Percentiles rank a stretch among this genome's conserved stretches.
These are phyloP conservation scores for Harrya chromipes DNA, from an alignment of 768 basidiomycete species.

Conservation along the genomic window DNA sequence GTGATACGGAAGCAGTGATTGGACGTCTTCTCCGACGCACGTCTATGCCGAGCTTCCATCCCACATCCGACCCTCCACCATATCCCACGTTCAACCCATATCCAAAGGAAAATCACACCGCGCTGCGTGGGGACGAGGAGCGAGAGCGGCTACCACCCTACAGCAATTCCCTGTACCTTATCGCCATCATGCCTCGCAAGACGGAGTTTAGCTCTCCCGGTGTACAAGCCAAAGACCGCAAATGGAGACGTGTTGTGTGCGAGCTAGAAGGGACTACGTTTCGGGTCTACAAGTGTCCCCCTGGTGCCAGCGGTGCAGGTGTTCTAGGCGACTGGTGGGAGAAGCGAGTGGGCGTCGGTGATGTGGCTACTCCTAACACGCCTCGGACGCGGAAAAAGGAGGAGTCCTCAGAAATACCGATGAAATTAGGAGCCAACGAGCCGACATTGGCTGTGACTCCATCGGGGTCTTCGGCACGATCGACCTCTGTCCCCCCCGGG, in stretches of 20 bases:
- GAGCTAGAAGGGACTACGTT: slow-evolving; percentile 92
- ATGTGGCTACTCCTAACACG: slow-evolving; percentile 38
- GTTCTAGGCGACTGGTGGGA: slow-evolving; percentile 77
- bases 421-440: slow-evolving; percentile 23
- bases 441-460: background rate
- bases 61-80: slow-evolving; percentile 60
- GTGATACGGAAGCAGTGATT: slow-evolving; percentile 28
- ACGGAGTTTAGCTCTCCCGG: slow-evolving; percentile 89
- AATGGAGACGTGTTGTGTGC: slow-evolving; percentile 87
- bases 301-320: slow-evolving; percentile 43
- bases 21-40: slow-evolving; percentile 52
- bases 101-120: slow-evolving; percentile 19
- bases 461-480: background rate
- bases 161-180: slow-evolving; percentile 76
- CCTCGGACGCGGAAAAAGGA: slow-evolving; percentile 23
- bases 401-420: slow-evolving; percentile 24
- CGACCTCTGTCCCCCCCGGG: slow-evolving; percentile 6
- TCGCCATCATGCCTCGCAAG: slow-evolving; percentile 83
- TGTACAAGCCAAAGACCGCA: slow-evolving; percentile 82
- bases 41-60: slow-evolving; percentile 69
- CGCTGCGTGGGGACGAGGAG: slow-evolving; percentile 78
- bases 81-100: slow-evolving; percentile 50
- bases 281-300: slow-evolving; percentile 62
- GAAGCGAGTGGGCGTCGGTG: slow-evolving; percentile 68
- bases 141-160: slow-evolving; percentile 77